Evolutionary conservation across 768 basidiomycete genomes (phyloP), one percentile per base, ranked within the genome.

Genomic region (Termitomyces bulborhizus): DNA sequence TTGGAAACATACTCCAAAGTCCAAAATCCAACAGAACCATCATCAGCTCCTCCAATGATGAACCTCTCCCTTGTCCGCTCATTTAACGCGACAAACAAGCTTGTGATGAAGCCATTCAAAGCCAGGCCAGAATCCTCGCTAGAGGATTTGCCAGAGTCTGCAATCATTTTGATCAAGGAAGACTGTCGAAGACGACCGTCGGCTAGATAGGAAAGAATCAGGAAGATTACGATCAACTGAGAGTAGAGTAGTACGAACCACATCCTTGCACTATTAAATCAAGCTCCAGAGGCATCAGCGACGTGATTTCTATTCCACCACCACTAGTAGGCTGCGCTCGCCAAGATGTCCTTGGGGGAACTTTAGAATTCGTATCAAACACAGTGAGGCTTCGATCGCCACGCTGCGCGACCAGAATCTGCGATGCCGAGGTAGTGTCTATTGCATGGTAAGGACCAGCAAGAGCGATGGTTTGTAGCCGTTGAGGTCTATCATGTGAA

Each of bases 11-110:
- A 92, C 90, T 76, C 77, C 6, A 80, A 59, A 2, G 78, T 74
- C 91, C 90, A 94, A 53, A 91, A 73, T 0, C 81, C 82, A 26
- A 94, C 76, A 0, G 85, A 84, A 3, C 93, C 93, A 62, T 91
- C 88, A 54, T 88, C 86, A 0, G 78, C 80, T 2, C 92, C 90
- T 13, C 88, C 91, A 13, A 91, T 70, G 15, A 95, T 71, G 32
- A 82, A 79, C 16, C 70, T 77, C 57, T 89, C 82, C 37, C 77
- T 78, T 0, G 84, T 86, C 37, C 82, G 67, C 16, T 74, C 71
- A 59, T 87, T 85, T 48, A 79, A 76, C 8, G 82, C 75, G 16
- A 78, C 59, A 61, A 85, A 80, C 32, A 93, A 67, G 9, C 71
- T 66, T 32, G 76, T 59, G 56, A 92, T 65, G 51, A 58, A 58